Evolutionary conservation across 2,329 filamentous ascomycete genomes (phyloP), one percentile per base, ranked within the genome.

Genomic region (Talaromyces sp.): DNA sequence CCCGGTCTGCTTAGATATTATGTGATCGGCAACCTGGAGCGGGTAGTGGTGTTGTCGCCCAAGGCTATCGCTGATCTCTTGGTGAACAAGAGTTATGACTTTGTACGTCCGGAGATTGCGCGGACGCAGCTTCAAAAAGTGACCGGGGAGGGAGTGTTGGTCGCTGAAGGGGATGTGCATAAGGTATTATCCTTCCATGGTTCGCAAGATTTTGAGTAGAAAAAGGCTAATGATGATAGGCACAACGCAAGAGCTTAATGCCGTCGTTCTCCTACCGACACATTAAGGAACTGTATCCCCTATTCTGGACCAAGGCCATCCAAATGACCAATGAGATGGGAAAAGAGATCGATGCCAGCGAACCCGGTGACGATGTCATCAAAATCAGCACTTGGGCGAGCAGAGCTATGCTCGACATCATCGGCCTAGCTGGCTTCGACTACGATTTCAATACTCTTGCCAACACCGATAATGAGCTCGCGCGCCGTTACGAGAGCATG

Each of bases 111-210:
- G 0, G 59, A 68, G 1, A 70, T 80, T 25, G 68, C 90, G 33
- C 79, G 71, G 16, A 56, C 65, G 14, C 70, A 70, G 7, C 66
- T 82, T 31, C 69, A 68, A 4, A 73, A 71, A 23, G 61, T 80
- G 6, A 67, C 78, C 1, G 80, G 80, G 1, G 68, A 77, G 57
- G 79, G 80, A 0, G 37, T 82, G 11, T 77, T 97, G 40, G 79
- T 97, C 11, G 90, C 91, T 1, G 93, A 97, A 75, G 93, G 93
- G n/a, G 90, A 96, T 12, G 90, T 93, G 70, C 93, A 97, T 75
- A 95, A 89, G 78, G 79, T 85, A 69, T 16, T 66, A 23, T n/a
- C n/a, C n/a, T 39, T 11, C 42, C 16, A 18, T 1, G 18, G 21
- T 48, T n/a, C 23, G 14, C 11, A 5, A 14, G 12, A 18, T 40